Base-by-base conservation (phyloP, 805 yeast genomes). In the Wickerhamomyces bisporus region DNA sequence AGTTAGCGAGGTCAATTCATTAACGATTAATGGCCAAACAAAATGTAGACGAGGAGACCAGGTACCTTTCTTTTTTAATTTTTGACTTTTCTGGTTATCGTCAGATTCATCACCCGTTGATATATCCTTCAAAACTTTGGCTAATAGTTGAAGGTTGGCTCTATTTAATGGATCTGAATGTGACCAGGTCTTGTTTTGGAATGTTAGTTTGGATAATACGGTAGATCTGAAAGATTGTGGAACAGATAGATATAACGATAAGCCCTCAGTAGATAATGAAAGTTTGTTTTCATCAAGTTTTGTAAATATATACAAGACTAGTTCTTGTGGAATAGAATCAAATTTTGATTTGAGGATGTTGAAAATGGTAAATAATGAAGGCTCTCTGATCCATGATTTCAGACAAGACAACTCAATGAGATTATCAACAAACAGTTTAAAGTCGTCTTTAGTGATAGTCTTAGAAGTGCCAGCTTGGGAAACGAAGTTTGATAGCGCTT, bases 301-400 rank as follows among this genome's bases (percentile, higher is more conserved):
- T 12, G 59, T 53, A 36, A 85, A 59, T 2, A 75, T 48, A 4
- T 56, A 47, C 5, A 46, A 35, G 2, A 58, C 38, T 12, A 49
- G 41, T 2, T 48, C 48, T 2, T 45, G 42, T 2, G 40, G 19
- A 9, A 49, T 57, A 27, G 42, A 53, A 9, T 49, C 56, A 32
- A 44, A 30, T 8, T 56, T 36, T 35, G 53, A 54, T 35, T 47
- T 48, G n/a, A 77, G 48, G 3, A 82, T 68, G 36, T 75, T 79
- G 48, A 72, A 76, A 33, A 89, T 64, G 1, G 94, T 83, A 52
- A 70, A 85, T 50, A 85, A 68, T 29, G 86, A 70, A 4, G 94
- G 77, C 60, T 91, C 96, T 43, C 94, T 68, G 30, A 89, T 73
- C 97, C 97, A 89, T 1, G 85, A 74, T 57, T 89, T 91, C 26